Percentiles rank a stretch among this genome's conserved stretches.
Evolutionary conservation across 257 asterid species (phyloP).

Genomic region (Jacaranda mimosifolia): DNA sequence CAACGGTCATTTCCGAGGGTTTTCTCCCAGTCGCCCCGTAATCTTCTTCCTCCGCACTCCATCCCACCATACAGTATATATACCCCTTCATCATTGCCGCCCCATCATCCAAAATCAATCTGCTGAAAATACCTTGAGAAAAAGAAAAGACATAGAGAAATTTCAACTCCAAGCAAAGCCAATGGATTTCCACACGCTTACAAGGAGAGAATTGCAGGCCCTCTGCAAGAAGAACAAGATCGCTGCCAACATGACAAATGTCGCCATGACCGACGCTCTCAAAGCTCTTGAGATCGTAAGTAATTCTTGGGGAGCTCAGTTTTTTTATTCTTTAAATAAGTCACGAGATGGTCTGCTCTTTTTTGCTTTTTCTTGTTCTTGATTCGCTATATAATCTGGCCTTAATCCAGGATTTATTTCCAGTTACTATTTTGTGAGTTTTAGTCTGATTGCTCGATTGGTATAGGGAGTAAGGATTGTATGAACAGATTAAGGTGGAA

Average conservation of each 20-base stretch:
- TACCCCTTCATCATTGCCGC: conserved; percentile 27
- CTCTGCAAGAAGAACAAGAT: conserved; percentile 81
- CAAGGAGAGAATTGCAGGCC: conserved; percentile 77
- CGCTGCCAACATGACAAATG: conserved; percentile 71
- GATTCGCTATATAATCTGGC: background rate
- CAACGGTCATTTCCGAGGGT: conserved; percentile 56
- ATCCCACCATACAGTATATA: conserved; percentile 34
- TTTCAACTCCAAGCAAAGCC: background rate
- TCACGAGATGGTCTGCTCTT: too few relatives aligned
- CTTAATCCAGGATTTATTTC: background rate
- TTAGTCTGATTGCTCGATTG: background rate
- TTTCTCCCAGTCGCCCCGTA: conserved; percentile 27
- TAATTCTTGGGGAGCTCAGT: background rate
- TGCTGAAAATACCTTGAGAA: background rate
- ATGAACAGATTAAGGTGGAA: background rate
- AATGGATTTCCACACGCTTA: conserved; percentile 69
- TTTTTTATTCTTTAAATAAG: background rate
- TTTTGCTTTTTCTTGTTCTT: background rate
- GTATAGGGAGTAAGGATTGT: background rate
- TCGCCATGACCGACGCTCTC: conserved; percentile 75
- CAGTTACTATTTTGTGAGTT: background rate
- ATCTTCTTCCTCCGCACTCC: conserved; percentile 27
- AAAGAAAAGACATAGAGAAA: background rate
- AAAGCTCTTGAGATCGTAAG: conserved; percentile 63
- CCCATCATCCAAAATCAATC: conserved; percentile 25